Evolutionary conservation across 225 moss, liverwort and hornwort genomes (phyloP).

Genomic region (Anthoceros angustus): DNA sequence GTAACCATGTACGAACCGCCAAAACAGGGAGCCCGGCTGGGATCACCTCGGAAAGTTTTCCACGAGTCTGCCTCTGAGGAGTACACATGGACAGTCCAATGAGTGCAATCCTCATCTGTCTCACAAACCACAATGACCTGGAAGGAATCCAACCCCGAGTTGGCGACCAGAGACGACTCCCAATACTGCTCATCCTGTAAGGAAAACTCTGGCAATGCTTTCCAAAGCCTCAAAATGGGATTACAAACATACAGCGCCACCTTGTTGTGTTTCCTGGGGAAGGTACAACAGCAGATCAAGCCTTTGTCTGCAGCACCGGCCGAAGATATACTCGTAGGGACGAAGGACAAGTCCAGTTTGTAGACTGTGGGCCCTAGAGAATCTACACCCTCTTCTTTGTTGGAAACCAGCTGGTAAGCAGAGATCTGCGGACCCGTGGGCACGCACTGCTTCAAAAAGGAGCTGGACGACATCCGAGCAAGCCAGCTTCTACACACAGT

Average conservation of each 20-base stretch:
- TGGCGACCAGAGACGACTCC: not conserved
- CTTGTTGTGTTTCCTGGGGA: not conserved
- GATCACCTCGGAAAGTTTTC: constrained; percentile 1
- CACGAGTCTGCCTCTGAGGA: not conserved
- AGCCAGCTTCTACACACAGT: not conserved
- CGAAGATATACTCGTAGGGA: not conserved
- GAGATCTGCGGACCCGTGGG: not conserved
- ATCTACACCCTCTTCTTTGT: not conserved
- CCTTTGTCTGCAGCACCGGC: constrained; percentile 2
- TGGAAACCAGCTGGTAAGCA: not conserved
- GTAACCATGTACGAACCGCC: not conserved
- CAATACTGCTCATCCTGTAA: constrained; percentile 2
- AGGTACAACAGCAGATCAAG: constrained; percentile 1
- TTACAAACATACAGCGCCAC: constrained; percentile 2
- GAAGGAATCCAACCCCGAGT: not conserved
- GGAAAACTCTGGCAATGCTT: not conserved
- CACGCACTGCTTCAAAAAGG: constrained; percentile 3
- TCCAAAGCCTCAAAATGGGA: not conserved
- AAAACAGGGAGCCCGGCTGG: not conserved
- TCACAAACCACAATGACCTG: not conserved
- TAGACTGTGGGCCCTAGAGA: not conserved
- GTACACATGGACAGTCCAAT: not conserved
- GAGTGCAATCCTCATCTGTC: not conserved
- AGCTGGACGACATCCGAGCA: not conserved
- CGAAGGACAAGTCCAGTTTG: not conserved